Evolutionary conservation across 176 grass and related monocot genomes (phyloP).

Genomic region (Dendrocalamus sinicus): DNA sequence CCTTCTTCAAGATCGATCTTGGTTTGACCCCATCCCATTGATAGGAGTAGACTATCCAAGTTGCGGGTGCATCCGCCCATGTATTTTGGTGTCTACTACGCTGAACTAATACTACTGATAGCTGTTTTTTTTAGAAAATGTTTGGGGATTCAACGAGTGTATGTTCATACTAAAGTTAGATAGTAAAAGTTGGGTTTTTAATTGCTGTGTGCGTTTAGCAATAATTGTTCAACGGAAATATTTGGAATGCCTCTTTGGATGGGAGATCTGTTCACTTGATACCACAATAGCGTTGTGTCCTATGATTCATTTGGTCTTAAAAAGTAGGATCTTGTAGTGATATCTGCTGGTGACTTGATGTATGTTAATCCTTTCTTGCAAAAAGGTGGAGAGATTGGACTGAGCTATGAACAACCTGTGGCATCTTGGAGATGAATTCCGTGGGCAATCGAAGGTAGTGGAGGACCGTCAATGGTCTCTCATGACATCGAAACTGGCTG

Average conservation of each 20-base stretch:
- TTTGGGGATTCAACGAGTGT: too few species aligned
- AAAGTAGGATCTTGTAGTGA: not conserved
- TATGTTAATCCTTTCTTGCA: slow-evolving; percentile 4
- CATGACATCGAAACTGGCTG: slow-evolving; percentile 93
- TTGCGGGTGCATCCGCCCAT: too few species aligned
- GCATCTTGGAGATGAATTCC: slow-evolving; percentile 91
- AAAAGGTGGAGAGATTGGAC: slow-evolving; percentile 22
- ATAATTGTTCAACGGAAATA: not conserved
- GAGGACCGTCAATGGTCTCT: slow-evolving; percentile 97
- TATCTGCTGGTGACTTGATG: slow-evolving; percentile 9
- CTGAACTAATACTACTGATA: too few species aligned
- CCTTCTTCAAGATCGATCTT: not conserved
- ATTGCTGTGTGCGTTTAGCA: not conserved
- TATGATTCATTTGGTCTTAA: not conserved
- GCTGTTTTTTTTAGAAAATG: too few species aligned
- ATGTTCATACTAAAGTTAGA: not conserved
- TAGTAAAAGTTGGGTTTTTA: not conserved
- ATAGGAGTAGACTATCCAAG: too few species aligned
- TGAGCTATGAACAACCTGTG: slow-evolving; percentile 83
- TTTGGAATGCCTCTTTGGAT: not conserved
- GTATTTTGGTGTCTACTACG: too few species aligned
- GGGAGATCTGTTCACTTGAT: not conserved
- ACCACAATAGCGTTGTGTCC: slow-evolving; percentile 1
- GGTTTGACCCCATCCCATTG: too few species aligned
- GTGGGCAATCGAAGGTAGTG: slow-evolving; percentile 77